Evolutionary conservation across 139 green algal species (phyloP), one percentile per base, ranked within the genome.

Genomic region (Monoraphidium neglectum): DNA sequence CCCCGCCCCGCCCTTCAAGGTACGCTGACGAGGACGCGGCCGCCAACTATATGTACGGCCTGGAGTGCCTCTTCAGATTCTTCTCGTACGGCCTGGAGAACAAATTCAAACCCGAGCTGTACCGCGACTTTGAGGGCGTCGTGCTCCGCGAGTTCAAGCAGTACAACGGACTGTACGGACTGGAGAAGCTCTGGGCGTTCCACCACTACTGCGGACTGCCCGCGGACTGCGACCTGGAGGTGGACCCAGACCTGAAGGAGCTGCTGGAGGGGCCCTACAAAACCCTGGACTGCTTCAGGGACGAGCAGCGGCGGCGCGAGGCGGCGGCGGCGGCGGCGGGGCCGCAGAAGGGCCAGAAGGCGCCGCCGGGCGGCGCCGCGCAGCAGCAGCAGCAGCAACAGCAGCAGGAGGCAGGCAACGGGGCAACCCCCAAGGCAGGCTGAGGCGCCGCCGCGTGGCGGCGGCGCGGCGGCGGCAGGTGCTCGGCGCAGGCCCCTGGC

Each of bases 121-220:
- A 97, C 78, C 46, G 63, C n/a, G 92, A 96, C 38, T 97, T 97
- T 10, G 35, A 40, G 64, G 15, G 43, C n/a, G 24, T 43, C 26
- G 21, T 15, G 10, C 56, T 63, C 26, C 30, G 21, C 61, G 75
- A 80, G 35, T 80, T 75, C 40, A 24, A 70, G 65, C 3, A 37
- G 60, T 62, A 77, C 33, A 90, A 89, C 62, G 90, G 83, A 78
- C 79, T 99, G 72, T 99, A 99, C 75, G 96, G 95, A 0, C 84
- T 99, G 61, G 96, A 99, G 86, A 99, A 99, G 86, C 90, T 95
- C 65, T 95, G 88, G 89, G 94, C 94, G 8, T 99, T 95, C 86
- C 95, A 98, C 84, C 92, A 96, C 84, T 99, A 99, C 83, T 75
- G 74, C 35, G 91, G 91, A 56, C 74, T 96, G 30, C 93, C 93